Evolutionary conservation across 192 early-diverging fungal genomes (phyloP).

Genomic region (Backusella morwellensis): DNA sequence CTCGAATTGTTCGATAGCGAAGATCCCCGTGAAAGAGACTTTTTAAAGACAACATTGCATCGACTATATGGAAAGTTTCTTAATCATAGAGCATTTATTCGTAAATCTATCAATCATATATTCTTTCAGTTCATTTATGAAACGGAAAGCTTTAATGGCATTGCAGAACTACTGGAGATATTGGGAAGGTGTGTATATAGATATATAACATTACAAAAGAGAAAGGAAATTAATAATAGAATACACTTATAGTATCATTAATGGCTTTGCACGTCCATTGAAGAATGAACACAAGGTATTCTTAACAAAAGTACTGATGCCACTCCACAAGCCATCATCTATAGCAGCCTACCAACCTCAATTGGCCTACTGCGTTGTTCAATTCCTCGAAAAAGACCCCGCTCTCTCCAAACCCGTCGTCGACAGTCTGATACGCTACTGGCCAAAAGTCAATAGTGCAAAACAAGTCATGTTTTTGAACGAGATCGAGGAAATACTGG

Average conservation of each 20-base stretch:
- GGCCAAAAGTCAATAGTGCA: constrained; percentile 99
- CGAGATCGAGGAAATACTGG: constrained; percentile 97
- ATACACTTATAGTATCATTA: constrained; percentile 83
- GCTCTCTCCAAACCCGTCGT: constrained; percentile 91
- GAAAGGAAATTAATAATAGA: neutral
- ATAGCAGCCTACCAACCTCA: constrained; percentile 96
- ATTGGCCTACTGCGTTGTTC: constrained; percentile 97
- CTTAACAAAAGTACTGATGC: constrained; percentile 88
- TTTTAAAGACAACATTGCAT: constrained; percentile 97
- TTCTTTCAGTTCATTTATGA: constrained; percentile 99
- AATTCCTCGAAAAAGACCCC: constrained; percentile 99
- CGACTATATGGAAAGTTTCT: constrained; percentile 99
- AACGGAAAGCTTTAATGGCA: constrained; percentile 94
- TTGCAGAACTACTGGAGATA: constrained; percentile 98
- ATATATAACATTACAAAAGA: constrained; percentile 6
- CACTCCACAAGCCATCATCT: constrained; percentile 95
- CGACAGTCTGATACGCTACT: constrained; percentile 85
- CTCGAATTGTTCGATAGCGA: constrained; percentile 99
- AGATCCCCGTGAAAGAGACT: constrained; percentile 98
- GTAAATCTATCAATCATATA: constrained; percentile 96
- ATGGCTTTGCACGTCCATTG: constrained; percentile 97
- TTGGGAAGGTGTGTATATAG: constrained; percentile 78
- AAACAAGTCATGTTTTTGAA: constrained; percentile 99
- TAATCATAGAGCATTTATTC: constrained; percentile 94
- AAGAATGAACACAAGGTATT: constrained; percentile 99